phyloP scores from a whole-genome alignment of 2,329 filamentous ascomycete species.

The Ilyonectria robusta region DNA sequence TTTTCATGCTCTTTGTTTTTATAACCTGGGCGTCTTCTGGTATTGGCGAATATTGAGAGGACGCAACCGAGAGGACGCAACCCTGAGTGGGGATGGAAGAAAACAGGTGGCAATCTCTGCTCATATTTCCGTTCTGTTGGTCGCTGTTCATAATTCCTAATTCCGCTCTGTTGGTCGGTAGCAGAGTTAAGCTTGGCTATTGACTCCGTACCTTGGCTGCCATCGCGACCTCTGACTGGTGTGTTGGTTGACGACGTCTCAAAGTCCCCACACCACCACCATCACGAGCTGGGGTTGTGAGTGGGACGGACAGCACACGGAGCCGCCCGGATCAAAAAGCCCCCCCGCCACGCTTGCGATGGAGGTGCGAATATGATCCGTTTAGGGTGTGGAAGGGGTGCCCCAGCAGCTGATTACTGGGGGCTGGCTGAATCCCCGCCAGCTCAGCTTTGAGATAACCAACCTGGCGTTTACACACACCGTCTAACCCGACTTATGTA shows the following conservation, averaged over 20 bases:
- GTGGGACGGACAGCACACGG: too few species aligned
- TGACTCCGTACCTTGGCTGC: background rate
- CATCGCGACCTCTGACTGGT: constrained; percentile 5
- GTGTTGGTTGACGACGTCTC: constrained; percentile 8
- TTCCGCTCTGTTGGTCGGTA: background rate
- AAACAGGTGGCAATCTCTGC: background rate
- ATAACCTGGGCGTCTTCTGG: background rate
- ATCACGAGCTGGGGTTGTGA: background rate
- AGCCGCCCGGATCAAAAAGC: background rate
- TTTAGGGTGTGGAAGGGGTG: too few species aligned
- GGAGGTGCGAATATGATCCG: too few species aligned
- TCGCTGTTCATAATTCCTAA: too few species aligned
- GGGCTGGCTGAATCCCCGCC: too few species aligned
- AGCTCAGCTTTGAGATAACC: too few species aligned
- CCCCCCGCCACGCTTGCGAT: background rate
- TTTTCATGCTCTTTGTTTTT: background rate
- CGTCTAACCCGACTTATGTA: too few species aligned
- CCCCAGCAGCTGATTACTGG: too few species aligned
- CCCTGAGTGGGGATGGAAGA: background rate
- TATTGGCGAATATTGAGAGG: background rate
- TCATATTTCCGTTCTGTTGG: background rate
- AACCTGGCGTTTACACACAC: too few species aligned
- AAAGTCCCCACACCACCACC: background rate
- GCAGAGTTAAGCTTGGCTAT: background rate
- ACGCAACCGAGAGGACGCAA: too few species aligned